These are phyloP conservation scores for Silybum marianum DNA, from an alignment of 129 eudicot species.

Conservation along the genomic window DNA sequence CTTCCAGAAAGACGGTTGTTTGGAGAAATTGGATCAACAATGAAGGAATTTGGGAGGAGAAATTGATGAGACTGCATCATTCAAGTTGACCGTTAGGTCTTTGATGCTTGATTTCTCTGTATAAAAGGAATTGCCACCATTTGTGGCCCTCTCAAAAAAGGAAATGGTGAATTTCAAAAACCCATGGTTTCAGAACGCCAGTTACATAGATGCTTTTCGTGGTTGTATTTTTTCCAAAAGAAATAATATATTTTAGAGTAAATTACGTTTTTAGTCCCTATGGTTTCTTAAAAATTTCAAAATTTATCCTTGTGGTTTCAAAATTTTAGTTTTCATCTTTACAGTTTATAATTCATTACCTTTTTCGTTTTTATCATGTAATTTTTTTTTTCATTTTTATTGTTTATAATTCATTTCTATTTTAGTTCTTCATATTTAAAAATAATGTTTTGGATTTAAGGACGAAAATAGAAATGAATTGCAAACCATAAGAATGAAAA, in stretches of 20 bases:
- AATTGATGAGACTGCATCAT: constrained; percentile 9
- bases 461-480: no score
- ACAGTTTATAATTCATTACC: no score
- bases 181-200: constrained; percentile 11
- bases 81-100: constrained; percentile 19
- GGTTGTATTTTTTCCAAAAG: constrained; percentile 6
- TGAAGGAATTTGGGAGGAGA: constrained; percentile 17
- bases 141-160: constrained; percentile 28
- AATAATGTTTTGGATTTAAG: no score
- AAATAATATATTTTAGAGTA: not conserved
- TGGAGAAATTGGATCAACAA: constrained; percentile 20
- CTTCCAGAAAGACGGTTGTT: not conserved
- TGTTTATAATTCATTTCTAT: no score
- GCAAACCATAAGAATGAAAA: no score
- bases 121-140: constrained; percentile 7
- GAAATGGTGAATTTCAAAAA: constrained; percentile 6
- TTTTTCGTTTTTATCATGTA: not conserved
- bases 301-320: not conserved
- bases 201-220: constrained; percentile 13
- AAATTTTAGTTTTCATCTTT: no score
- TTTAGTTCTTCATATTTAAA: no score
- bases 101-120: not conserved
- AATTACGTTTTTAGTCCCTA: no score
- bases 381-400: not conserved
- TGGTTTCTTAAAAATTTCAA: not conserved